phyloP scores from a whole-genome alignment of 2,329 filamentous ascomycete species.

The Didymella pinodella region DNA sequence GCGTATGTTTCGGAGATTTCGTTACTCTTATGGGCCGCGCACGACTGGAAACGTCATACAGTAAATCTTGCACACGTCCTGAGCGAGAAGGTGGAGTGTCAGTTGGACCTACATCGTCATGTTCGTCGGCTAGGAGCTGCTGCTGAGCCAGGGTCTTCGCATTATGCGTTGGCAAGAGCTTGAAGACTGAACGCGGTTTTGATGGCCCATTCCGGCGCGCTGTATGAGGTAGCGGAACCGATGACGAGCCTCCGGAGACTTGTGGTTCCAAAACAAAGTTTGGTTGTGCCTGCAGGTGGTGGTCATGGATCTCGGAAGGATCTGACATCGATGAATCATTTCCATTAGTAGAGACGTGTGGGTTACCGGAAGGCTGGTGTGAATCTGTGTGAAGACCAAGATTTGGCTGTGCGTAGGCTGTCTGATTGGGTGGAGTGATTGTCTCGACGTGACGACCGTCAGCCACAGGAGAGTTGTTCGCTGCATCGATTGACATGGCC shows the following conservation, averaged over 20 bases:
- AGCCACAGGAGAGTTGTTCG: too few species aligned
- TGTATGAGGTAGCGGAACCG: too few species aligned
- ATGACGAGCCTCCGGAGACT: too few species aligned
- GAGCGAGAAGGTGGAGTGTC: too few species aligned
- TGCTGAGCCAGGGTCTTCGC: background rate
- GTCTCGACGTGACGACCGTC: background rate
- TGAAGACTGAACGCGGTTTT: background rate
- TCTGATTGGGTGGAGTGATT: background rate
- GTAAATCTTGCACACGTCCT: background rate
- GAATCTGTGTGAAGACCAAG: too few species aligned
- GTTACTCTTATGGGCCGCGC: constrained; percentile 12
- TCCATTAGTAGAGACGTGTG: background rate
- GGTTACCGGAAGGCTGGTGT: background rate
- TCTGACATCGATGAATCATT: background rate
- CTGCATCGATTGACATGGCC: background rate
- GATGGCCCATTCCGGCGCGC: too few species aligned
- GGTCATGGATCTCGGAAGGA: background rate
- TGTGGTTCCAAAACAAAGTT: background rate
- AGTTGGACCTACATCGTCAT: background rate
- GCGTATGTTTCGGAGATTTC: constrained; percentile 23
- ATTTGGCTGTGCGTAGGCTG: background rate
- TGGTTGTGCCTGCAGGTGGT: background rate
- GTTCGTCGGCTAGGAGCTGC: background rate
- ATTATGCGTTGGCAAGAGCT: background rate
- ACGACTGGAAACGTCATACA: constrained; percentile 1